Evolutionary conservation across 345 rosid genomes (phyloP).

Genomic region (Aquilaria malaccensis): DNA sequence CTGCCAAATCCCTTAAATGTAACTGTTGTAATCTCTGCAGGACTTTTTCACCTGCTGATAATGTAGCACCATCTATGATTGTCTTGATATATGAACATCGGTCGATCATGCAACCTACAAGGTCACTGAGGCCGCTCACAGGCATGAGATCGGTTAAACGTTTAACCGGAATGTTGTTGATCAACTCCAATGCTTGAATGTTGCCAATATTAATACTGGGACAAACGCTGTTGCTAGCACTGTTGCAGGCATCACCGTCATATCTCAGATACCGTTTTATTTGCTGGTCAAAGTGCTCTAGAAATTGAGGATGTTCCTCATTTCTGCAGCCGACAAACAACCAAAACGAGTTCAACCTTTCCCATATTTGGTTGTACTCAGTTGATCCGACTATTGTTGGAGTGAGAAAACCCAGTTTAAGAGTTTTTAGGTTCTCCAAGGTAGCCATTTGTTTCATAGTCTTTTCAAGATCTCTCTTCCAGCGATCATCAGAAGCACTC

Average conservation of each 20-base stretch:
- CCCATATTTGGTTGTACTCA: constrained; percentile 5
- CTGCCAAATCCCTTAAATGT: no score
- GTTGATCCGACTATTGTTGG: constrained; percentile 5
- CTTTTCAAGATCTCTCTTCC: constrained; percentile 13
- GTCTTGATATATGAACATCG: no score
- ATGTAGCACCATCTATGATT: no score
- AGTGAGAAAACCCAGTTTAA: constrained; percentile 16
- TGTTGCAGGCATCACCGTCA: constrained; percentile 6
- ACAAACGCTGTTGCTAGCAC: not conserved
- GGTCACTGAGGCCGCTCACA: no score
- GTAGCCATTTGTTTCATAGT: constrained; percentile 15
- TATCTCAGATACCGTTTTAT: constrained; percentile 20
- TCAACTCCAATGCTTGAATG: constrained; percentile 12
- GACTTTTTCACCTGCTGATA: no score
- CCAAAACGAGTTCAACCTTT: constrained; percentile 4
- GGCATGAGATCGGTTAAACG: not conserved
- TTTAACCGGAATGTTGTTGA: not conserved
- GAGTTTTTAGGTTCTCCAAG: constrained; percentile 18
- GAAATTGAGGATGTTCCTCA: constrained; percentile 5
- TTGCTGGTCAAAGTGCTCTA: constrained; percentile 17
- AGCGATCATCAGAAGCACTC: constrained; percentile 10
- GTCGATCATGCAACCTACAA: no score
- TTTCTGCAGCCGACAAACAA: constrained; percentile 20
- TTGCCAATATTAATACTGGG: constrained; percentile 4
- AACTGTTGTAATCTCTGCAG: no score